Base-by-base conservation (phyloP, 2,329 filamentous ascomycete genomes). In the Xylariaceae sp. region DNA sequence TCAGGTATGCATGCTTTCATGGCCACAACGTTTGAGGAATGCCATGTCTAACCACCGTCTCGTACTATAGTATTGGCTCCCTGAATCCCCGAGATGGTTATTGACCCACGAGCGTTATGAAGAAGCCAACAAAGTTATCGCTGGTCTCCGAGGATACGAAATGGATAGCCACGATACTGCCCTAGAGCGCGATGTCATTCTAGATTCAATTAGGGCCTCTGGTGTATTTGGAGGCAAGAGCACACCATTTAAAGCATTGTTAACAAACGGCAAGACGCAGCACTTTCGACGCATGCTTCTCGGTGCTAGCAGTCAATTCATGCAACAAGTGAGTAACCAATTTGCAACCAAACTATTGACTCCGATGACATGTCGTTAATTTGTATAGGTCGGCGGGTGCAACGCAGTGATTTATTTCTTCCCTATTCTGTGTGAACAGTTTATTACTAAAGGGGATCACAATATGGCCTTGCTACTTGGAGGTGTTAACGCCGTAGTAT, bases 271-370 rank as follows among this genome's bases (percentile, higher is more conserved):
- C 55, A 84, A 82, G 69, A 85, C 81, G 0, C 83, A 87, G 68
- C 82, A 87, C 62, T 80, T 85, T 70, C 78, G 83, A 7, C 76
- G 84, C 33, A 83, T 86, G 75, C 58, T 86, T 48, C 75, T 87
- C 6, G 83, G 82, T 3, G 74, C 79, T 0, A 77, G 75, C 9
- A 76, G 76, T 5, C 82, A 86, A 66, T 72, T 86, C 41, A 82
- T 85, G 75, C 83, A 86, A 63, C 83, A 86, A 57, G 70, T 57
- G 10, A 40, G 54, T 42, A 17, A 3, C 6, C 13, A 22, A n/a
- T 22, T 12, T 5, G 22, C n/a, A 5, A 4, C 4, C 2, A 5
- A 13, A 34, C 7, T 4, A 28, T 28, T 7, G n/a, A 42, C 14
- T 31, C 16, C 28, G 10, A 41, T 28, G 6, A 13, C 9, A 10